Percentiles rank a stretch among this genome's conserved stretches.
Evolutionary conservation across 306 rosid species (phyloP).

Genomic region (Dryas alaskensis): DNA sequence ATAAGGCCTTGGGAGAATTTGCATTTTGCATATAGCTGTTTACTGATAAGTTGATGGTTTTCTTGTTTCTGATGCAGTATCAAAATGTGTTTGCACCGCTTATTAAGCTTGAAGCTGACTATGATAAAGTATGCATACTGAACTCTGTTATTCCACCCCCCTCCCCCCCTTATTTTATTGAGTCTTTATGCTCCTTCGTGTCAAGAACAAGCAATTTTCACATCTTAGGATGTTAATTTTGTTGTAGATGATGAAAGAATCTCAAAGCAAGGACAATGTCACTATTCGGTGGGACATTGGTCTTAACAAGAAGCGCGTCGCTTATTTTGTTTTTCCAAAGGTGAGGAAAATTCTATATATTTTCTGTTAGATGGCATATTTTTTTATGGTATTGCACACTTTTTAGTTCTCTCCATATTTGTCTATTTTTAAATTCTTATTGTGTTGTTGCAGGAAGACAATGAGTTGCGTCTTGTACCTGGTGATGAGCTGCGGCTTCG

Average conservation of each 20-base stretch:
- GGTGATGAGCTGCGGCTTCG: conserved; percentile 97
- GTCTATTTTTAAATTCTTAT: conserved; percentile 1
- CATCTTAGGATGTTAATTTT: conserved; percentile 29
- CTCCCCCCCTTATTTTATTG: neutral
- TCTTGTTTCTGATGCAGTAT: conserved; percentile 55
- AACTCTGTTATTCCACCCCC: neutral
- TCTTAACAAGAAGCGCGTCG: conserved; percentile 96
- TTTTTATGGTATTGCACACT: neutral
- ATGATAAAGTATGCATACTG: conserved; percentile 68
- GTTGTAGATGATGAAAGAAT: conserved; percentile 95
- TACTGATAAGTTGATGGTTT: conserved; percentile 21
- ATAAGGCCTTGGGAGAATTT: conserved; percentile 4
- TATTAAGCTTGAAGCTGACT: conserved; percentile 99
- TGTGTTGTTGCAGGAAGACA: conserved; percentile 72
- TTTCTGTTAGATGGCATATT: neutral
- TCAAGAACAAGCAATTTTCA: neutral
- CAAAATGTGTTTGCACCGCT: conserved; percentile 99
- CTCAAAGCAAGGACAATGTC: conserved; percentile 96
- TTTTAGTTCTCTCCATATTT: neutral
- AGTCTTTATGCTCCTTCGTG: neutral
- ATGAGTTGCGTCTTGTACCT: conserved; percentile 96
- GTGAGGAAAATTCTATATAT: conserved; percentile 28
- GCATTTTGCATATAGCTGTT: conserved; percentile 23
- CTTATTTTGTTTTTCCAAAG: conserved; percentile 97
- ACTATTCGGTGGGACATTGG: conserved; percentile 97